A percentile compares a stretch with the other conserved stretches of the same genome.
Evolutionary conservation across 2,329 filamentous ascomycete genomes (phyloP).

Genomic region (Verticillium albo-atrum): DNA sequence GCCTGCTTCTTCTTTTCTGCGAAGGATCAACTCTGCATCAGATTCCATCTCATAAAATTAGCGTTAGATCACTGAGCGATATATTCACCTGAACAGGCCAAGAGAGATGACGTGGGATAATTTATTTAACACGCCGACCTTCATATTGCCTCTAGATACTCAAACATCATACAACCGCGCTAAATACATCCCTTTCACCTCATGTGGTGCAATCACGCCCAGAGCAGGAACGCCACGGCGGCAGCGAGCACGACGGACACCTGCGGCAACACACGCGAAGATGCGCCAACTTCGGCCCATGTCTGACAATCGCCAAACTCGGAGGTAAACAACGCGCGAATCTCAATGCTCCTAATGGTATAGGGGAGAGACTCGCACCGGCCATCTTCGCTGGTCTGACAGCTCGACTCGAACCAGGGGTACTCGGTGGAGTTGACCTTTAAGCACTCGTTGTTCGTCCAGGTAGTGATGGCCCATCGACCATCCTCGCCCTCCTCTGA

Average conservation of each 20-base stretch:
- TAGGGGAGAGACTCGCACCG: constrained; percentile 4
- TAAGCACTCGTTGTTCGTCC: constrained; percentile 8
- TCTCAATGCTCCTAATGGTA: constrained; percentile 1
- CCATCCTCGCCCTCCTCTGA: constrained; percentile 6
- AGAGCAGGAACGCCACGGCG: neutral
- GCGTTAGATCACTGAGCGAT: no score
- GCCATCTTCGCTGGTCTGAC: constrained; percentile 7
- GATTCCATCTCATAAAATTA: no score
- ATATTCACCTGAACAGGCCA: no score
- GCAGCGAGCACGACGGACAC: neutral
- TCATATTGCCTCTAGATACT: no score
- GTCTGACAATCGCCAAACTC: neutral
- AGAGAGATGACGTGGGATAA: no score
- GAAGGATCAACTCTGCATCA: no score
- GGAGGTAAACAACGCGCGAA: neutral
- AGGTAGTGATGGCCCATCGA: constrained; percentile 11
- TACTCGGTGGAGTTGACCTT: neutral
- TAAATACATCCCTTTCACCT: no score
- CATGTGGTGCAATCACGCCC: no score
- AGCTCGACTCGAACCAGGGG: constrained; percentile 7
- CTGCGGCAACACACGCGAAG: neutral
- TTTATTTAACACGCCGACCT: no score
- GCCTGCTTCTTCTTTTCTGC: no score
- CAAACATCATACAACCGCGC: no score
- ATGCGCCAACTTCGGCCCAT: neutral